These are phyloP conservation scores for Curvularia hawaiiensis DNA, from an alignment of 2,329 filamentous ascomycete species.

Conservation along the genomic window DNA sequence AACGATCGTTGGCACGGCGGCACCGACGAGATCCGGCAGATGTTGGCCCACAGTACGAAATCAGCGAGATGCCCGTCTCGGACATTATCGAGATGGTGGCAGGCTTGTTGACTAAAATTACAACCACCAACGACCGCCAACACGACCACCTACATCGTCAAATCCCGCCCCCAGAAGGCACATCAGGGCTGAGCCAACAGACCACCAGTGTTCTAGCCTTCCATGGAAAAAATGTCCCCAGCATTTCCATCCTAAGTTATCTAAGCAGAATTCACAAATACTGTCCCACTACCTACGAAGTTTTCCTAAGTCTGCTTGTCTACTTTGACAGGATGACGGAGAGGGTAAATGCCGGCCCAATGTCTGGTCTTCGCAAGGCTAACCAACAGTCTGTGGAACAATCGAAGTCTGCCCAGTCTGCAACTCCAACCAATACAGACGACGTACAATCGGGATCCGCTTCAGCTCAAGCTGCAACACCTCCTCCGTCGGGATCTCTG, in stretches of 20 bases:
- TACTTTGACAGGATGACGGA: constrained; percentile 99
- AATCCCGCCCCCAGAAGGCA: constrained; percentile 65
- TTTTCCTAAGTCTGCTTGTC: constrained; percentile 91
- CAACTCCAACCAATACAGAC: constrained; percentile 37
- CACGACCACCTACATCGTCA: constrained; percentile 87
- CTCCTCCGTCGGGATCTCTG: constrained; percentile 56
- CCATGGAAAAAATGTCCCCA: constrained; percentile 96
- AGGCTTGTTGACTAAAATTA: constrained; percentile 94
- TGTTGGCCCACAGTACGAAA: constrained; percentile 75
- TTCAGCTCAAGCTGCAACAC: constrained; percentile 52
- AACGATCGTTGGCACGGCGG: constrained; percentile 47
- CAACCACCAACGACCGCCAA: constrained; percentile 91
- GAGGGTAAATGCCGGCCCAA: constrained; percentile 81
- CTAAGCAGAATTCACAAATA: constrained; percentile 97
- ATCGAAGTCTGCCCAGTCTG: constrained; percentile 35
- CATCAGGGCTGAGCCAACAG: constrained; percentile 64
- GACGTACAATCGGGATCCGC: constrained; percentile 31
- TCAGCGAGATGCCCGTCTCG: constrained; percentile 94
- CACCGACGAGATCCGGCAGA: constrained; percentile 56
- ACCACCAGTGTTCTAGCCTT: constrained; percentile 86
- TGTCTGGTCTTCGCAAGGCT: constrained; percentile 64
- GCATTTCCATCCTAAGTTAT: constrained; percentile 96
- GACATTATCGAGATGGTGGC: constrained; percentile 99
- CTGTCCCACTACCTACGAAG: constrained; percentile 97
- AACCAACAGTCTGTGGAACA: constrained; percentile 55